Base-by-base conservation (phyloP, 306 rosid species). In the Oemleria cerasiformis region DNA sequence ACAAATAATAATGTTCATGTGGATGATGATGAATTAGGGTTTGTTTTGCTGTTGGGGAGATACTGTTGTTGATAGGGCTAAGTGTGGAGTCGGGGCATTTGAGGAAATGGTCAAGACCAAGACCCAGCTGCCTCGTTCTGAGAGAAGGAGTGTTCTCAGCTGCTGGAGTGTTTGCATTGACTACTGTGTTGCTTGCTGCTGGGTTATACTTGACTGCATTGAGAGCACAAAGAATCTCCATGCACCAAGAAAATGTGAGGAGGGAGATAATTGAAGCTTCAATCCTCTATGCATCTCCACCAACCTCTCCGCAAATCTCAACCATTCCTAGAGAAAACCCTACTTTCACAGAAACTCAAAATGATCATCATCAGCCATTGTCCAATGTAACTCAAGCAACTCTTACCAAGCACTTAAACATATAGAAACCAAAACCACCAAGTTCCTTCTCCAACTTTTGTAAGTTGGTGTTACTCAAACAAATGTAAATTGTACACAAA, bases 11-110 rank as follows among this genome's bases (percentile, higher is more conserved):
- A 51, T 51, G 14, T 17, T 5, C 34, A 57, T 57, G 36, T 57
- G 62, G 62, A 9, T 51, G 7, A 9, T 56, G 23, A 8, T 56
- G 62, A 23, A 56, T 57, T 44, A 95, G 99, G 99, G 77, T 86
- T 62, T 91, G 92, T 79, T 95, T 95, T 74, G 86, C 90, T 23
- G 88, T 89, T 21, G 96, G 88, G n/a, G 99, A 95, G 71, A 84
- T 88, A n/a, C 67, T 95, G 74, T 56, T 95, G 51, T 41, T 95
- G 65, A 84, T 89, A 64, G 96, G 89, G 71, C 57, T 95, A 0
- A 85, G 90, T 59, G 92, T 91, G 54, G 99, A 95, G 68, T 91
- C 99, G 5, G 96, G 96, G 1, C 96, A 91, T 74, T 73, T 89
- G 8, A 89, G 75, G 50, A 89, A 89, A n/a, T 91, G 97, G 99